Evolutionary conservation across 305 asterid species (phyloP).

Genomic region (Fraxinus greggii): DNA sequence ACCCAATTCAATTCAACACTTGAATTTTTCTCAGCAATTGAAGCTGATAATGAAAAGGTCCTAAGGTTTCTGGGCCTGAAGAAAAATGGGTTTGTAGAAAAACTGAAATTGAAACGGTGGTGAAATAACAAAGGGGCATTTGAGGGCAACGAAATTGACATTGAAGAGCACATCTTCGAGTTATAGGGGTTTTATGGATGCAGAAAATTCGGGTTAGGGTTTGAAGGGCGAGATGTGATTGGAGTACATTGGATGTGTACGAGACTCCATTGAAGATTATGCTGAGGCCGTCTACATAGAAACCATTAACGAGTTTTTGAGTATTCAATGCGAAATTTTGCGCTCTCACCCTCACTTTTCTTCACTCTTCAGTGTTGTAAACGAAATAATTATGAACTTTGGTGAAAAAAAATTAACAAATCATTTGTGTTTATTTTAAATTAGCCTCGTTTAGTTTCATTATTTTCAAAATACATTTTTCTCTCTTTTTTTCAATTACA

Average conservation of each 20-base stretch:
- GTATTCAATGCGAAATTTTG: not conserved
- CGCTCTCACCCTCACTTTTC: not conserved
- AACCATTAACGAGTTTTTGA: not conserved
- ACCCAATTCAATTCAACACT: conserved; percentile 50
- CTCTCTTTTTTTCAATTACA: too few species aligned
- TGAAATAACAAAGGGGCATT: conserved; percentile 34
- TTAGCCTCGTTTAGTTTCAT: too few species aligned
- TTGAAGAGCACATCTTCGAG: conserved; percentile 51
- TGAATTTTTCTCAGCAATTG: conserved; percentile 46
- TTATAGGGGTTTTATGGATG: not conserved
- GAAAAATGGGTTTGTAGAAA: conserved; percentile 35
- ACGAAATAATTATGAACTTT: not conserved
- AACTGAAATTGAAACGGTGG: conserved; percentile 37
- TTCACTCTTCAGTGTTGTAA: not conserved
- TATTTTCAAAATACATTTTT: too few species aligned
- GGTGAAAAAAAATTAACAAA: not conserved
- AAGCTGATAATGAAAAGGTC: conserved; percentile 38
- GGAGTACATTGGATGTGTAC: not conserved
- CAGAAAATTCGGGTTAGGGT: conserved; percentile 12
- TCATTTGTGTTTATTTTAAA: not conserved
- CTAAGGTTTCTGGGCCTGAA: conserved; percentile 37
- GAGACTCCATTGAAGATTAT: not conserved
- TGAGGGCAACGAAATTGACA: conserved; percentile 43
- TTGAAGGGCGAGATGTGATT: not conserved
- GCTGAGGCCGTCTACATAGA: not conserved